A percentile compares a stretch with the other conserved stretches of the same genome.
phyloP scores from a whole-genome alignment of 2,329 filamentous ascomycete genomes.

The Penicillium aurantiogriseum region DNA sequence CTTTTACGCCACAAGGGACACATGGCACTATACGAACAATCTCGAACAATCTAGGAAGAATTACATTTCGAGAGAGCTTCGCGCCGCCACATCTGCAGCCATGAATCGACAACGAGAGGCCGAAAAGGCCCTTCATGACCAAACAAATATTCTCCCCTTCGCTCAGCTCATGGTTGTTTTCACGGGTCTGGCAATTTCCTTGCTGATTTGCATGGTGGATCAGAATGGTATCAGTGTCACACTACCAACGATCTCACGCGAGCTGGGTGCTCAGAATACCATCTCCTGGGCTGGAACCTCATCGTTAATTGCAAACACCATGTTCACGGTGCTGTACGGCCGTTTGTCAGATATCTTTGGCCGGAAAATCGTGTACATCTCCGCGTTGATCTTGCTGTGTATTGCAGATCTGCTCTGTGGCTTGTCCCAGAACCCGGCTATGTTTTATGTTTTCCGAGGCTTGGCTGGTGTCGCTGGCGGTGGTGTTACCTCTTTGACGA shows the following conservation, averaged over 20 bases:
- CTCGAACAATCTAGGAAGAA: background rate
- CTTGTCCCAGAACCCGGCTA: constrained; percentile 54
- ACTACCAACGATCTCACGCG: constrained; percentile 53
- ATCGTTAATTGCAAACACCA: constrained; percentile 65
- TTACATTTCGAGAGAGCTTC: background rate
- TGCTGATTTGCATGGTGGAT: constrained; percentile 58
- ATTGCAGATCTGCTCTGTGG: constrained; percentile 61
- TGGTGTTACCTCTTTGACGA: constrained; percentile 58
- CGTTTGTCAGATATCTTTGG: constrained; percentile 62
- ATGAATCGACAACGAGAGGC: constrained; percentile 40
- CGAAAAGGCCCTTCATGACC: constrained; percentile 52
- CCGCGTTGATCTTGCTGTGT: constrained; percentile 53
- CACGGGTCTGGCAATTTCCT: constrained; percentile 50
- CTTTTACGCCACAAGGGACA: background rate
- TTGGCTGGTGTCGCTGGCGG: constrained; percentile 62
- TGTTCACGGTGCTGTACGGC: constrained; percentile 65
- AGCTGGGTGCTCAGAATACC: constrained; percentile 45
- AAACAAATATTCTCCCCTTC: constrained; percentile 57
- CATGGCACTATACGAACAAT: background rate
- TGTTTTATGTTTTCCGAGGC: constrained; percentile 62
- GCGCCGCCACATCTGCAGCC: background rate
- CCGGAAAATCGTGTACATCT: constrained; percentile 58
- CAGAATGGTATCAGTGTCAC: constrained; percentile 57
- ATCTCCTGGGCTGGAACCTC: constrained; percentile 72
- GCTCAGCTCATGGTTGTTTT: constrained; percentile 51